These are phyloP conservation scores for Pseudogymnoascus sp. DNA, from an alignment of 2,329 filamentous ascomycete species.

Conservation along the genomic window DNA sequence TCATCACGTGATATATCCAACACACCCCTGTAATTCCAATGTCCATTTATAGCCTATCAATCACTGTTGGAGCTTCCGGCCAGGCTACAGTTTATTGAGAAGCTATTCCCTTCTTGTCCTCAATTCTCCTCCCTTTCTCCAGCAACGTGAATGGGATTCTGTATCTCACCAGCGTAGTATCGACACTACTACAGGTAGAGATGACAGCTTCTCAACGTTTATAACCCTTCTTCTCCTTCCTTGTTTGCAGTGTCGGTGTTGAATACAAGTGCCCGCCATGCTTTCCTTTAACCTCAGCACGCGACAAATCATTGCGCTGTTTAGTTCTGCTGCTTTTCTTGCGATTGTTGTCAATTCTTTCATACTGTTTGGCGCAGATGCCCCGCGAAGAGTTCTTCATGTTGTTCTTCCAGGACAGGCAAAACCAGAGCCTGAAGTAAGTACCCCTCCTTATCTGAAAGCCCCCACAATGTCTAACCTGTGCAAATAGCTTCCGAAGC, in stretches of 20 bases:
- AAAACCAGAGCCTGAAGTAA: conserved; percentile 12
- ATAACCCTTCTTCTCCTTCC: neutral
- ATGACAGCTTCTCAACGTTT: neutral
- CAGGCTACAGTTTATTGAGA: neutral
- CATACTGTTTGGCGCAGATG: conserved; percentile 21
- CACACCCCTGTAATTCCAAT: neutral
- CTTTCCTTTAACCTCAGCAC: conserved; percentile 19
- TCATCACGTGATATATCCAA: neutral
- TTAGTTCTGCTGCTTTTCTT: conserved; percentile 17
- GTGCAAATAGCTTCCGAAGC: conserved; percentile 19
- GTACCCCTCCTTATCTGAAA: conserved; percentile 15
- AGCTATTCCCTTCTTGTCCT: neutral
- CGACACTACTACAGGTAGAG: neutral
- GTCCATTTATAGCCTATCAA: conserved; percentile 5
- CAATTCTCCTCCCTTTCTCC: neutral
- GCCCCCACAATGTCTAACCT: neutral
- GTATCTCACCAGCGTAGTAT: neutral
- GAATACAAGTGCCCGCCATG: conserved; percentile 14
- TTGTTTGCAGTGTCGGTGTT: neutral
- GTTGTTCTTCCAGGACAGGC: conserved; percentile 18
- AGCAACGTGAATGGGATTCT: neutral
- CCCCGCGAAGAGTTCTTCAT: conserved; percentile 20
- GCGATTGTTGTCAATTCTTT: conserved; percentile 23
- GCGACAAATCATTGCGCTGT: conserved; percentile 20
- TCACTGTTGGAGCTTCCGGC: neutral